Percentiles rank a stretch among this genome's conserved stretches.
Conservation (phyloP, 495 filamentous ascomycete species). For the Neohortaea acidophila region DNA sequence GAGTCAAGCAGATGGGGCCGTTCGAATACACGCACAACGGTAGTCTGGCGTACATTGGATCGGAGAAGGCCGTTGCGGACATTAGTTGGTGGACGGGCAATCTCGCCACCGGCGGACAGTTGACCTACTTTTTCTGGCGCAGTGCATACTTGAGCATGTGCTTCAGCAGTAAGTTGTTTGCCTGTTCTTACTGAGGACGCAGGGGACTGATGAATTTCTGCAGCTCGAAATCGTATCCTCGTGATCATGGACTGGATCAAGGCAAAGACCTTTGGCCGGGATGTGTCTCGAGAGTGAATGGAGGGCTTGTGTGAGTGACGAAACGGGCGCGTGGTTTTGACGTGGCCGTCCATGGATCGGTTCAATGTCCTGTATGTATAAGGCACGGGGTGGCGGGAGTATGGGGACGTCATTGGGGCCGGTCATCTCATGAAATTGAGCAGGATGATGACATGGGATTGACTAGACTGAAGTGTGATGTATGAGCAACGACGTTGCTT, state of each 20-base stretch:
- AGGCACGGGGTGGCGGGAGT: too few species aligned
- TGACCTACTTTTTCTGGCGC: slow-evolving; percentile 75
- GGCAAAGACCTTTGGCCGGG: slow-evolving; percentile 85
- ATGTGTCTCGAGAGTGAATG: slow-evolving; percentile 91
- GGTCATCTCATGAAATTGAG: too few species aligned
- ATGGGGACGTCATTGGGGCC: too few species aligned
- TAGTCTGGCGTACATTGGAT: slow-evolving; percentile 91
- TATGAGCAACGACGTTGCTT: too few species aligned
- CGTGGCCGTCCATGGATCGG: too few species aligned
- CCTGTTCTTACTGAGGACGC: background rate
- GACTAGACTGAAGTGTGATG: too few species aligned
- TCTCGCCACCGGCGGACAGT: slow-evolving; percentile 58
- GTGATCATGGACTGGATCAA: slow-evolving; percentile 93
- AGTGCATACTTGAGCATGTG: slow-evolving; percentile 98
- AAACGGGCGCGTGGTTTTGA: too few species aligned
- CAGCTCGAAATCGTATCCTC: slow-evolving; percentile 79
- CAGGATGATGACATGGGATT: too few species aligned
- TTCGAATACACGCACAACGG: slow-evolving; percentile 98
- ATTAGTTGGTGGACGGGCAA: slow-evolving; percentile 97
- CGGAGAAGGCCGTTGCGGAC: slow-evolving; percentile 93
- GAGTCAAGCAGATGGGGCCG: slow-evolving; percentile 84
- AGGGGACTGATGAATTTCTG: background rate
- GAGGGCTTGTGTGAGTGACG: too few species aligned
- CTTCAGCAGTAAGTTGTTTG: slow-evolving; percentile 73
- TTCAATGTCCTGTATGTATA: too few species aligned